Conservation (phyloP, 148 eudicot genomes). For the Rhododendron williamsianum region DNA sequence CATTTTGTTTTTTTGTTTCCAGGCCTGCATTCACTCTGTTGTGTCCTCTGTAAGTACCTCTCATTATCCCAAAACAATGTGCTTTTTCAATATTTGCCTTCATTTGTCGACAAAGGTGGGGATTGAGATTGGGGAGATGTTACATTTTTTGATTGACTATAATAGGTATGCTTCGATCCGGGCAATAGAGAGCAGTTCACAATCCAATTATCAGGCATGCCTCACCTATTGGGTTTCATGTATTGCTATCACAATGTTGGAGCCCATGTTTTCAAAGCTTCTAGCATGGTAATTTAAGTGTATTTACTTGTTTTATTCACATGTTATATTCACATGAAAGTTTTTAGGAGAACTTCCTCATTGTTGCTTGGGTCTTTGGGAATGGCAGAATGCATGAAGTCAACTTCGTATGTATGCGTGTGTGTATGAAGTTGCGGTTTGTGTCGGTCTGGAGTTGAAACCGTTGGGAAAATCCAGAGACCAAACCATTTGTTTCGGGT, state of each 20-base stretch:
- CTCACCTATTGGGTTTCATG: constrained; percentile 19
- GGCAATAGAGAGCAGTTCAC: constrained; percentile 14
- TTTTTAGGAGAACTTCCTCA: neutral
- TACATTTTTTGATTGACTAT: neutral
- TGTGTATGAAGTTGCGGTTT: neutral
- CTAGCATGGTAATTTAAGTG: constrained; percentile 11
- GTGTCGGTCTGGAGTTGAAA: neutral
- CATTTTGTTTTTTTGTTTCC: neutral
- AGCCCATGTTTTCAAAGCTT: constrained; percentile 14
- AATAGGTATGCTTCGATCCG: constrained; percentile 23
- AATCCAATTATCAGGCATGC: constrained; percentile 13
- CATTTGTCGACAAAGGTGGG: neutral
- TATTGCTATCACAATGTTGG: constrained; percentile 14
- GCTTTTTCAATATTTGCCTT: neutral
- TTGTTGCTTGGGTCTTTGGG: neutral
- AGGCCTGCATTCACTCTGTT: constrained; percentile 10
- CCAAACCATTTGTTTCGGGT: neutral
- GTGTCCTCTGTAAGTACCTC: constrained; percentile 16
- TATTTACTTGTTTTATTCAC: neutral
- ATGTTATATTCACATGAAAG: neutral
- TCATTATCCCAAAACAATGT: neutral
- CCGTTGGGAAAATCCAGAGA: neutral
- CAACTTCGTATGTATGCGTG: neutral
- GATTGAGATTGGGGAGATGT: neutral
- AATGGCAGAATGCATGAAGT: constrained; percentile 3